Evolutionary conservation across 345 rosid genomes (phyloP), one percentile per base, ranked within the genome.

Genomic region (Carallia pectinifolia): DNA sequence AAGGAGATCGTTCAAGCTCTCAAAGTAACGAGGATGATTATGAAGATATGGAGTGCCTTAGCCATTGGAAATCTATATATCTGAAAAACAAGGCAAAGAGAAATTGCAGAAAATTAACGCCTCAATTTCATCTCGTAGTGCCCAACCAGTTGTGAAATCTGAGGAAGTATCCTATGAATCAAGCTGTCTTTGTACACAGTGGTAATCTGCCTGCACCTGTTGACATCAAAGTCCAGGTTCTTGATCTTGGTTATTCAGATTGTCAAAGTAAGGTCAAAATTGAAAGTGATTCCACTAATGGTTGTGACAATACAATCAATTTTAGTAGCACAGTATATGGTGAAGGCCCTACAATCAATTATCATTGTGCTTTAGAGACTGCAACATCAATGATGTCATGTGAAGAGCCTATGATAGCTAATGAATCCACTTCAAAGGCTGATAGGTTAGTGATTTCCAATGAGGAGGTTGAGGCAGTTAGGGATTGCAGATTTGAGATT

Each of bases 21-120:
- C 67, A 55, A 40, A 58, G 44, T 17, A 56, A 73, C 69, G 77
- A 74, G 61, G 87, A 88, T 44, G 86, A 79, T 29, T 70, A 30
- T 78, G 91, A 85, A 61, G 70, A 76, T 33, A 76, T 79, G 61
- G 85, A 80, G 88, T 82, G 87, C 66, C 90, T 91, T 59, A 81
- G 76, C 62, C 40, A 7, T 66, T 87, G 69, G 91, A 80, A 77
- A 67, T 69, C 83, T 7, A 87, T 77, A 52, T 64, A 87, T 47
- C 80, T 81, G 53, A 84, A 81, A 74, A 81, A 69, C 19, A 67
- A 82, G 70, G 65, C 38, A 6, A 82, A 80, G 77, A 81, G 66
- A 34, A 81, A 77, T 70, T 44, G 70, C 71, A 75, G 39, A 23
- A 66, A 71, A 78, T 55, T 58, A 54, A 54, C n/a, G n/a, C n/a